Conservation (phyloP, 306 rosid genomes). For the Cucumis cinereus region DNA sequence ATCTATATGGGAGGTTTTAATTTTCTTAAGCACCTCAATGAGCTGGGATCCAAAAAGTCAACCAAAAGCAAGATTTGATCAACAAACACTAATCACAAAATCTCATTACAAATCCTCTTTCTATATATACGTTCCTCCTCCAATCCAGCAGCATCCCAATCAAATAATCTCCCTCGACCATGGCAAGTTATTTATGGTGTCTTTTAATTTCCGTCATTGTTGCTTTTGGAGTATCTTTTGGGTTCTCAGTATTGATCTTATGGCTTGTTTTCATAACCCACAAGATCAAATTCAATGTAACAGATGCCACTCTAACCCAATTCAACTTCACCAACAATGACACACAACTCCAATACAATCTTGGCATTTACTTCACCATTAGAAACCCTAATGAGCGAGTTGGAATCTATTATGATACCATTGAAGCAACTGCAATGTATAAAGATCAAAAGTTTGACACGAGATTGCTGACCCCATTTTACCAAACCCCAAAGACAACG, state of each 20-base stretch:
- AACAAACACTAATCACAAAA: neutral
- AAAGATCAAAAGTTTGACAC: neutral
- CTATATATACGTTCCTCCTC: neutral
- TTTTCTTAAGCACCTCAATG: neutral
- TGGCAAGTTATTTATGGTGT: neutral
- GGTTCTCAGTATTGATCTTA: slow-evolving; percentile 9
- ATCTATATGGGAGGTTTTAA: neutral
- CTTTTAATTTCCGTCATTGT: neutral
- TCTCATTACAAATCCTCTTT: neutral
- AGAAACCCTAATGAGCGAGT: slow-evolving; percentile 32
- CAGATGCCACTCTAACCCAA: slow-evolving; percentile 19
- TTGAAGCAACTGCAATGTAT: neutral
- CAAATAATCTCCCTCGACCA: neutral
- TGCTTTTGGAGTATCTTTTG: neutral
- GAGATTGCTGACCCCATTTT: neutral
- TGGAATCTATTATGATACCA: neutral
- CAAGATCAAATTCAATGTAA: slow-evolving; percentile 28
- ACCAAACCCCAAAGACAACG: neutral
- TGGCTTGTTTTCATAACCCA: slow-evolving; percentile 44
- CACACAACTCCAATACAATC: slow-evolving; percentile 3
- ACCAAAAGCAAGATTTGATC: neutral
- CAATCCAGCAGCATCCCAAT: neutral
- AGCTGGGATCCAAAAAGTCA: neutral
- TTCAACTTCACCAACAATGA: slow-evolving; percentile 18
- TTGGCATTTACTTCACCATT: slow-evolving; percentile 16